Conservation (phyloP, 1,284 basidiomycete species). For the Apiotrichum porosum region DNA sequence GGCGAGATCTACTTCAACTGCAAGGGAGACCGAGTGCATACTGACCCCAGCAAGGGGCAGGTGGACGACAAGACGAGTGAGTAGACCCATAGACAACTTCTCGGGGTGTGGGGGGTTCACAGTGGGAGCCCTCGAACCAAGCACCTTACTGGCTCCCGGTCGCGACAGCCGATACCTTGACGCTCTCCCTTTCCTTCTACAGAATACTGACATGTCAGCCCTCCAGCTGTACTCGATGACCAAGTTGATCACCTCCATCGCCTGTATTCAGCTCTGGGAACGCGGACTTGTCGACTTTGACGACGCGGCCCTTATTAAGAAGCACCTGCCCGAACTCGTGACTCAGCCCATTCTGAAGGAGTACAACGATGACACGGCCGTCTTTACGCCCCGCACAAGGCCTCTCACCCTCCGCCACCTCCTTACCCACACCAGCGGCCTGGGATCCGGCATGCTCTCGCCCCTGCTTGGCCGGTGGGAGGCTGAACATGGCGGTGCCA, state of each 20-base stretch:
- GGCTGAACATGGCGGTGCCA: not conserved
- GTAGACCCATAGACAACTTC: too few relatives aligned
- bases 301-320: conserved; percentile 17
- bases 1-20: conserved; percentile 29
- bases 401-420: conserved; percentile 39
- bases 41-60: conserved; percentile 17
- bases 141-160: too few relatives aligned
- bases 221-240: conserved; percentile 37
- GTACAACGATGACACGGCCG: conserved; percentile 23
- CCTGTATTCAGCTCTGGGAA: conserved; percentile 11
- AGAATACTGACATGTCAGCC: too few relatives aligned
- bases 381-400: conserved; percentile 20
- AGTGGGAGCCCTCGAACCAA: too few relatives aligned
- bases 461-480: conserved; percentile 1
- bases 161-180: too few relatives aligned
- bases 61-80: conserved; percentile 33
- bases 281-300: conserved; percentile 19
- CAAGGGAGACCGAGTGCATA: conserved; percentile 25
- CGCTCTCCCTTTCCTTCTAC: too few relatives aligned
- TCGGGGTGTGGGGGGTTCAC: too few relatives aligned
- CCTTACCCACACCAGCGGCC: conserved; percentile 30
- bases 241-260: conserved; percentile 28
- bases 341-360: conserved; percentile 28
- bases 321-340: conserved; percentile 32
- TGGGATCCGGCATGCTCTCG: conserved; percentile 6